Base-by-base conservation (phyloP, 2,329 filamentous ascomycete species). In the Cladosporium sp. region DNA sequence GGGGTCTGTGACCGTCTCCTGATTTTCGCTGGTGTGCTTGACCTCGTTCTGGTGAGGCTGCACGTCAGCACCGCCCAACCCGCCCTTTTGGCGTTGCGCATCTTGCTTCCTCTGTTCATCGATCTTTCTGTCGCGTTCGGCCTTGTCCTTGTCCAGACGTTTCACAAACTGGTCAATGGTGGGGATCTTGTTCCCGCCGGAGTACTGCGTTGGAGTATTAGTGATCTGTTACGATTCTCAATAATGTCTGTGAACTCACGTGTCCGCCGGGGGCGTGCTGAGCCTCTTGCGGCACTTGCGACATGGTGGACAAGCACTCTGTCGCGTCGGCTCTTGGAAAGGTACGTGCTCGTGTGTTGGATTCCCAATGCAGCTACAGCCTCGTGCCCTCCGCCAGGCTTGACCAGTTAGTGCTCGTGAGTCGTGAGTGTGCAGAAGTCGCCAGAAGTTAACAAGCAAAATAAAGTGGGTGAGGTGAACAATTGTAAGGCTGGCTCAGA, bases 81-180 rank as follows among this genome's bases (percentile, higher is more conserved):
- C 34, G 9, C 44, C 44, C 57, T 60, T 43, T 5, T 38, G 35
- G 58, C 60, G 43, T 6, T 45, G 35, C 53, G 69, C 74, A 16
- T 31, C 53, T 38, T 54, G 44, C 57, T 51, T 59, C 70, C 54
- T 64, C 14, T 79, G 70, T 44, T 80, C 73, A 43, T 95, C 86
- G 56, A 95, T 83, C 58, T 80, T 73, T 53, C 78, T 77, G 69
- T 95, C 88, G 60, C 89, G 80, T 8, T 85, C 74, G 61, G 80
- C 83, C 74, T 95, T 95, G 60, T 95, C 84, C 49, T 72, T 75
- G 68, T 95, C 91, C 34, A 96, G 77, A 58, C 80, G 80, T 49
- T 87, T 80, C 59, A 95, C 79, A 59, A 95, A 95, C 68, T 92
- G 81, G 66, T 86, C 84, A 59, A 96, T 86, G 52, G 89, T 95